Conservation (phyloP, 2,329 filamentous ascomycete genomes). For the Cucurbitaria berberidis region DNA sequence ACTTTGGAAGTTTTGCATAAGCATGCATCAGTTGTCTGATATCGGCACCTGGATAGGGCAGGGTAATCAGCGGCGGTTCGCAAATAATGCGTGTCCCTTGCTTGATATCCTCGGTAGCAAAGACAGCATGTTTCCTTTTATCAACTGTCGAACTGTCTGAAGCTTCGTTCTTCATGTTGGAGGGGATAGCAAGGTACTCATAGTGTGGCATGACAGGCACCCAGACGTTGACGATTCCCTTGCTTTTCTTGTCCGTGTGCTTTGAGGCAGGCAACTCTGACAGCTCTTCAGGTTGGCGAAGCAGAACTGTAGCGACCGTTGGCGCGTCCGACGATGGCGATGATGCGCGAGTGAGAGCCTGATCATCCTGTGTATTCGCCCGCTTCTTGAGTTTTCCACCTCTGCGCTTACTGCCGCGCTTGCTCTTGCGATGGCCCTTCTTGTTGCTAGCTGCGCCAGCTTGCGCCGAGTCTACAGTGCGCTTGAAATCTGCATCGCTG, state of each 20-base stretch:
- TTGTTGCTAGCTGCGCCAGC: background rate
- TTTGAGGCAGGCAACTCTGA: background rate
- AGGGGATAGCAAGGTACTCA: conserved; percentile 5
- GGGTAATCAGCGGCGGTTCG: conserved; percentile 14
- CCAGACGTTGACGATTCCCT: background rate
- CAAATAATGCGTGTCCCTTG: conserved; percentile 22
- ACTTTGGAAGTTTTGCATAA: conserved; percentile 7
- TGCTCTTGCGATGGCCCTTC: conserved; percentile 2
- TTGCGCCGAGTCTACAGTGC: background rate
- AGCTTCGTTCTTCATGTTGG: background rate
- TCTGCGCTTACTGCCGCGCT: conserved; percentile 2
- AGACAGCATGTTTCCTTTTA: conserved; percentile 8
- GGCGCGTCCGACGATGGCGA: background rate
- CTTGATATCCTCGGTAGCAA: conserved; percentile 13
- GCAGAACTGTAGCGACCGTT: background rate
- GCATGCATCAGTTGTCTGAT: conserved; percentile 4
- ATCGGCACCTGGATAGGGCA: conserved; percentile 5
- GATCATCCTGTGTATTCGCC: background rate
- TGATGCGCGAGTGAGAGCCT: background rate
- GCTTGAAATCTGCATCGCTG: background rate
- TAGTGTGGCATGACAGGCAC: conserved; percentile 7
- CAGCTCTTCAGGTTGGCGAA: background rate
- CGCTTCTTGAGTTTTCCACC: background rate
- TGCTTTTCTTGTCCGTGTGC: background rate
- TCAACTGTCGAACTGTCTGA: background rate